These are phyloP conservation scores for Tulasnella sp. DNA, from an alignment of 768 basidiomycete genomes.

Conservation along the genomic window DNA sequence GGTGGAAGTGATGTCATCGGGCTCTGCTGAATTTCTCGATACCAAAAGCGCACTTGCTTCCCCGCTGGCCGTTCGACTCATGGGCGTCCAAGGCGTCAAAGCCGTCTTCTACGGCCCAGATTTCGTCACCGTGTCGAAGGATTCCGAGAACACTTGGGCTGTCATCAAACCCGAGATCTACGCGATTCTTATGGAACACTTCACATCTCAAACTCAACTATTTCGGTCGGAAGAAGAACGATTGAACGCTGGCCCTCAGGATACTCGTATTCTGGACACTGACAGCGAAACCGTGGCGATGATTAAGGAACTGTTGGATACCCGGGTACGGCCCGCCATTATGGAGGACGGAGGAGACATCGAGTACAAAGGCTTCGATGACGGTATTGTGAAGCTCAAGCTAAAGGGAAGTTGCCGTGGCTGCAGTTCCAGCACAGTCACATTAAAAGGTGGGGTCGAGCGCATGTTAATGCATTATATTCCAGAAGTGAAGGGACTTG, in stretches of 20 bases:
- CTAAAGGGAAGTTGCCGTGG: constrained; percentile 97
- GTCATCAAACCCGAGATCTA: constrained; percentile 96
- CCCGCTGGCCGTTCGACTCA: constrained; percentile 85
- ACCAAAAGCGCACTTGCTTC: constrained; percentile 76
- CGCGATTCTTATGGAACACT: constrained; percentile 91
- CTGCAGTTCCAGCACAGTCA: constrained; percentile 87
- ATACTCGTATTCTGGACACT: constrained; percentile 84
- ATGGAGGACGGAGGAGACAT: constrained; percentile 99
- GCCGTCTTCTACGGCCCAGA: constrained; percentile 93
- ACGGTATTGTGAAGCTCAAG: constrained; percentile 76
- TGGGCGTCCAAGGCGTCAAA: constrained; percentile 87
- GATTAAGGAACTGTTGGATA: constrained; percentile 96
- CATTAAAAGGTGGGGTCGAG: constrained; percentile 93
- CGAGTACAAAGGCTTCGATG: constrained; percentile 83
- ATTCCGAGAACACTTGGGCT: constrained; percentile 71
- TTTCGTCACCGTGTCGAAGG: constrained; percentile 93
- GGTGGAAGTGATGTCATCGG: constrained; percentile 70
- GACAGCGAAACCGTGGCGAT: constrained; percentile 96
- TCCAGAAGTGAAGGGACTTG: constrained; percentile 84
- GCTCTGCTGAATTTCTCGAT: constrained; percentile 90
- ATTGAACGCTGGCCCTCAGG: constrained; percentile 77
- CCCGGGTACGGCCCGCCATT: constrained; percentile 87
- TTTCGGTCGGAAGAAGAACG: constrained; percentile 74
- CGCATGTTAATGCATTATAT: constrained; percentile 99
- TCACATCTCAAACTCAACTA: constrained; percentile 77